Evolutionary conservation across 2,329 filamentous ascomycete species (phyloP).

Genomic region (Aphanoascus verrucosus): DNA sequence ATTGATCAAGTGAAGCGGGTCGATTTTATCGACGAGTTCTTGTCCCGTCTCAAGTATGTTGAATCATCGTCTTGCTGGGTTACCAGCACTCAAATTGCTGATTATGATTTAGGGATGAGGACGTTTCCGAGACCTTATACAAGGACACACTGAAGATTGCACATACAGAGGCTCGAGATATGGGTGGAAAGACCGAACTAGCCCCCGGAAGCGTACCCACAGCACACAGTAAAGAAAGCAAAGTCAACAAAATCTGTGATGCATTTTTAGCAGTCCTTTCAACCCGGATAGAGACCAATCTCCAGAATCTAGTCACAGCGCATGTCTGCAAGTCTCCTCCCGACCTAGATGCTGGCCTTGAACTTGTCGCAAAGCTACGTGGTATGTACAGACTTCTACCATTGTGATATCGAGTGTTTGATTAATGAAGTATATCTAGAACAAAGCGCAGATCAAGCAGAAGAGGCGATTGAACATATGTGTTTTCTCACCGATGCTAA

Average conservation of each 20-base stretch:
- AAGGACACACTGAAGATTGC: constrained; percentile 60
- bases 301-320: constrained; percentile 89
- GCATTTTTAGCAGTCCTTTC: constrained; percentile 62
- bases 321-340: constrained; percentile 90
- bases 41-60: constrained; percentile 67
- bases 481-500: constrained; percentile 95
- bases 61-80: background rate
- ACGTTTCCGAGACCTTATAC: constrained; percentile 90
- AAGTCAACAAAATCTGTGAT: constrained; percentile 83
- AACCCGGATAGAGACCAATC: constrained; percentile 49
- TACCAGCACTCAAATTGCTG: constrained; percentile 18
- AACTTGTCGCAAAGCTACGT: constrained; percentile 62
- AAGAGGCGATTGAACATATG: constrained; percentile 88
- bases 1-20: constrained; percentile 73
- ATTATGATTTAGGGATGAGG: constrained; percentile 53
- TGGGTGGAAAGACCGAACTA: constrained; percentile 15
- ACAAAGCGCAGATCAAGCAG: constrained; percentile 60
- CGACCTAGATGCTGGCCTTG: constrained; percentile 73
- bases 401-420: background rate
- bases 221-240: constrained; percentile 35
- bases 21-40: constrained; percentile 77
- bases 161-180: constrained; percentile 22
- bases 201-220: background rate
- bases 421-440: constrained; percentile 27
- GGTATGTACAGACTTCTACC: constrained; percentile 25